phyloP scores from a whole-genome alignment of 164 flowering plant genomes.

The Sedum album region DNA sequence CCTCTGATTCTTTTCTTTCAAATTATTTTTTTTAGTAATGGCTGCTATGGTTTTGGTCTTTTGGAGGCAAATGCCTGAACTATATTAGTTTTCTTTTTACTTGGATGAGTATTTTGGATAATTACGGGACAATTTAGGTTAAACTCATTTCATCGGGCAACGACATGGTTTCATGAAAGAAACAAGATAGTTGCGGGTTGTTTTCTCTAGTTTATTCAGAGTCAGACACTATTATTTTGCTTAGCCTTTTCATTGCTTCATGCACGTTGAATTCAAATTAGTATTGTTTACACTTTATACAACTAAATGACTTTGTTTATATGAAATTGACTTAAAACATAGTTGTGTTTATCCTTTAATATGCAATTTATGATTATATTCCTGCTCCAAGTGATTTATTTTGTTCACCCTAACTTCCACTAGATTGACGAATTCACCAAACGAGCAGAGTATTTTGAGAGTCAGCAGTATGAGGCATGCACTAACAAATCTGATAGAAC shows the following conservation, averaged over 20 bases:
- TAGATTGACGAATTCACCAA: slow-evolving; percentile 71
- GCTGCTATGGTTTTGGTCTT: no score
- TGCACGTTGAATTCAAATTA: not conserved
- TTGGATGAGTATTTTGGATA: not conserved
- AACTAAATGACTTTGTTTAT: not conserved
- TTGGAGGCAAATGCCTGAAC: not conserved
- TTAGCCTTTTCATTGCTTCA: not conserved
- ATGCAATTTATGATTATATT: not conserved
- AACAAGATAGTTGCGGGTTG: not conserved
- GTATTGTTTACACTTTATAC: not conserved
- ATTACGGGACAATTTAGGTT: not conserved
- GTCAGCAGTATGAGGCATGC: slow-evolving; percentile 14
- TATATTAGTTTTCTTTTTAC: not conserved
- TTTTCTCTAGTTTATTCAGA: not conserved
- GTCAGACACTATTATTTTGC: not conserved
- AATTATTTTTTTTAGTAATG: not conserved
- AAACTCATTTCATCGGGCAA: not conserved
- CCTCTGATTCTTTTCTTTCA: not conserved
- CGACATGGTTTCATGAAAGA: not conserved
- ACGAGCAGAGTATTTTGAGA: slow-evolving; percentile 46
- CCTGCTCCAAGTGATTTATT: not conserved
- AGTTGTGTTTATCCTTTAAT: not conserved
- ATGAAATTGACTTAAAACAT: not conserved
- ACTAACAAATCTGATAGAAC: slow-evolving; percentile 16
- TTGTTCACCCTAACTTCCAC: not conserved